phyloP scores from a whole-genome alignment of 1,284 basidiomycete genomes.

The Puccinia coronata region DNA sequence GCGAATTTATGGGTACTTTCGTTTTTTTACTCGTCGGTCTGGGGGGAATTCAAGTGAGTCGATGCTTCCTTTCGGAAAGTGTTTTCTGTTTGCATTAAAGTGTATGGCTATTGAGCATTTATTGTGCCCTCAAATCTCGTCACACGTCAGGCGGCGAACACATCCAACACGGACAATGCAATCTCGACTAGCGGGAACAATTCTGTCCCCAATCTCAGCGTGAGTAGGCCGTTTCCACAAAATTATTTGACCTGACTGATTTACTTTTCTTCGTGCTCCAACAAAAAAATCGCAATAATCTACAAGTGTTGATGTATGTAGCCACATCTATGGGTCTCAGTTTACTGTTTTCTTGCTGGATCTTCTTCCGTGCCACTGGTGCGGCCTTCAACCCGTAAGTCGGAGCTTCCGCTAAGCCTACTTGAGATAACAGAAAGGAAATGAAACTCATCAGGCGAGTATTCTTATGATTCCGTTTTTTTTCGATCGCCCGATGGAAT shows the following conservation, averaged over 20 bases:
- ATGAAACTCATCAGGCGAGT: neutral
- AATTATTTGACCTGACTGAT: neutral
- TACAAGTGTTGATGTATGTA: slow-evolving; percentile 63
- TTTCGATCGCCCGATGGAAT: neutral
- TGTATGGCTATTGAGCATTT: neutral
- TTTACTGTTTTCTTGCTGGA: slow-evolving; percentile 70
- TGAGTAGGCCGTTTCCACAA: neutral
- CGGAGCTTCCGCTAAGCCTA: neutral
- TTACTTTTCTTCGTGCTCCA: neutral
- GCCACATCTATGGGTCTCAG: slow-evolving; percentile 69
- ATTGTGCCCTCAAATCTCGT: neutral
- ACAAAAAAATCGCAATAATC: too few species aligned
- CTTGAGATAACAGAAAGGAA: neutral
- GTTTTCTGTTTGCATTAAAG: neutral
- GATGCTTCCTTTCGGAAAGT: neutral
- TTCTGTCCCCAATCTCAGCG: slow-evolving; percentile 31
- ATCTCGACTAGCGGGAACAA: slow-evolving; percentile 22
- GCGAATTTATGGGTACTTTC: slow-evolving; percentile 40
- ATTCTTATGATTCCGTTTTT: neutral
- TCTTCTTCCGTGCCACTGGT: slow-evolving; percentile 73
- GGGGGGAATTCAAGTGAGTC: slow-evolving; percentile 46
- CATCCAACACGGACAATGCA: slow-evolving; percentile 26
- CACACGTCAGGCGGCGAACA: slow-evolving; percentile 8
- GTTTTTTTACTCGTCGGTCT: slow-evolving; percentile 43
- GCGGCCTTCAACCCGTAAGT: slow-evolving; percentile 59